Conservation (phyloP, 2,329 filamentous ascomycete genomes). For the Cladophialophora carrionii region DNA sequence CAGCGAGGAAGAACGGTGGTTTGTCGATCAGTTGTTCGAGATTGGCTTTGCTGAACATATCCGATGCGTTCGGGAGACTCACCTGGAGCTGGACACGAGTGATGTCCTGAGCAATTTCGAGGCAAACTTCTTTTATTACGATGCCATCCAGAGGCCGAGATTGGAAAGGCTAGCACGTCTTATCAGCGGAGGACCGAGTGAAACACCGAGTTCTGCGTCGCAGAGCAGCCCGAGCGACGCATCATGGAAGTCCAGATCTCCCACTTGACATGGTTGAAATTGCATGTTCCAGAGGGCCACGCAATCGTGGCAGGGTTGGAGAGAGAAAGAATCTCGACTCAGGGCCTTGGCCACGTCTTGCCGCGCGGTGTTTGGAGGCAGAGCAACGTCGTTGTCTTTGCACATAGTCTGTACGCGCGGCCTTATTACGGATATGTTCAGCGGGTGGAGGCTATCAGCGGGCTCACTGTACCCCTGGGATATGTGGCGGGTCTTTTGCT, state of each 20-base stretch:
- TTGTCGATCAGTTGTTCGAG: slow-evolving; percentile 29
- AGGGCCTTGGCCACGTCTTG: background rate
- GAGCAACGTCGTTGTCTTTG: background rate
- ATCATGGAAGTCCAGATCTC: slow-evolving; percentile 19
- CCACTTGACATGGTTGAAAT: slow-evolving; percentile 4
- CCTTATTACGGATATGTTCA: background rate
- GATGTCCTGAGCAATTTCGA: slow-evolving; percentile 31
- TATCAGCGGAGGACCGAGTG: slow-evolving; percentile 8
- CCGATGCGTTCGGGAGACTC: slow-evolving; percentile 17
- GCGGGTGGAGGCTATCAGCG: background rate
- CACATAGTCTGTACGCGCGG: background rate
- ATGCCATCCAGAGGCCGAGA: slow-evolving; percentile 27
- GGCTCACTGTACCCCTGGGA: background rate
- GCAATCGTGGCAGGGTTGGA: background rate
- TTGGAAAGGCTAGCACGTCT: slow-evolving; percentile 28
- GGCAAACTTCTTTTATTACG: slow-evolving; percentile 36
- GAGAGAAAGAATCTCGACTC: background rate
- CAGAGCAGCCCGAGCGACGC: slow-evolving; percentile 18
- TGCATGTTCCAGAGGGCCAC: background rate
- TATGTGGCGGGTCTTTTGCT: background rate
- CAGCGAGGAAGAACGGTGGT: slow-evolving; percentile 32
- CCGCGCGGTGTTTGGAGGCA: too few relatives aligned
- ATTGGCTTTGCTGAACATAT: slow-evolving; percentile 26
- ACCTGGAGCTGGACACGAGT: slow-evolving; percentile 22
- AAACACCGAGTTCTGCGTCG: slow-evolving; percentile 19